Percentiles rank a stretch among this genome's conserved stretches.
Evolutionary conservation across 2,329 filamentous ascomycete genomes (phyloP).

Genomic region (Hirsutella rhossiliensis): DNA sequence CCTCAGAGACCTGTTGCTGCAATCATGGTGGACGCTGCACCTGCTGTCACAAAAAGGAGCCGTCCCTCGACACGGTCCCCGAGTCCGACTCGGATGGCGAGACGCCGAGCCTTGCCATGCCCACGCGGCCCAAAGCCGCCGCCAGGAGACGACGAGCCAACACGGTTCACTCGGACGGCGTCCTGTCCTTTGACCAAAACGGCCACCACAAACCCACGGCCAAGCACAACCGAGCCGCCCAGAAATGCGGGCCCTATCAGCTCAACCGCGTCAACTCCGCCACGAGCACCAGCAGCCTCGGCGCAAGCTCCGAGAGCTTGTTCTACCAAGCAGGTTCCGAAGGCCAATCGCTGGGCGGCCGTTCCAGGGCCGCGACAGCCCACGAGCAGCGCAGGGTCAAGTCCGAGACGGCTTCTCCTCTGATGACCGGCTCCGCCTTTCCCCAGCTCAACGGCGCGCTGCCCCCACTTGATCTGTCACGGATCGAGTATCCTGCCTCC

Average conservation of each 20-base stretch:
- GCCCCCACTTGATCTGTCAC: conserved; percentile 46
- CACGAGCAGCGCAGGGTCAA: conserved; percentile 41
- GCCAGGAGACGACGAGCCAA: conserved; percentile 44
- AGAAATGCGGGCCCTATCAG: conserved; percentile 51
- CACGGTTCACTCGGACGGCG: conserved; percentile 48
- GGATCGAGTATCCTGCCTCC: conserved; percentile 33
- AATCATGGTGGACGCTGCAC: conserved; percentile 57
- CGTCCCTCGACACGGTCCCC: conserved; percentile 46
- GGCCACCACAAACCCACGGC: conserved; percentile 51
- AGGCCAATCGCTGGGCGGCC: conserved; percentile 16
- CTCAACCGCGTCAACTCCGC: conserved; percentile 46
- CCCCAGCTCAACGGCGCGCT: conserved; percentile 40
- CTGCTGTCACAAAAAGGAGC: conserved; percentile 52
- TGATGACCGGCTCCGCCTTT: conserved; percentile 37
- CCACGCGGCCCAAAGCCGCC: conserved; percentile 27
- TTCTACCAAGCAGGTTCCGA: conserved; percentile 25
- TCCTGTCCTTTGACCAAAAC: conserved; percentile 49
- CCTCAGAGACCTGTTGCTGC: conserved; percentile 54
- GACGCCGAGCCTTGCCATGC: conserved; percentile 16
- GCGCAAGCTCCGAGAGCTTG: conserved; percentile 28
- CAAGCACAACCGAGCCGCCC: conserved; percentile 47
- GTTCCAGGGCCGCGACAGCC: conserved; percentile 24
- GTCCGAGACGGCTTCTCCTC: conserved; percentile 50
- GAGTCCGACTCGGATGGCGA: conserved; percentile 48
- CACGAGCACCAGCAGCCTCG: conserved; percentile 38